Evolutionary conservation across 2,329 filamentous ascomycete genomes (phyloP).

Genomic region (Neurospora sp.): DNA sequence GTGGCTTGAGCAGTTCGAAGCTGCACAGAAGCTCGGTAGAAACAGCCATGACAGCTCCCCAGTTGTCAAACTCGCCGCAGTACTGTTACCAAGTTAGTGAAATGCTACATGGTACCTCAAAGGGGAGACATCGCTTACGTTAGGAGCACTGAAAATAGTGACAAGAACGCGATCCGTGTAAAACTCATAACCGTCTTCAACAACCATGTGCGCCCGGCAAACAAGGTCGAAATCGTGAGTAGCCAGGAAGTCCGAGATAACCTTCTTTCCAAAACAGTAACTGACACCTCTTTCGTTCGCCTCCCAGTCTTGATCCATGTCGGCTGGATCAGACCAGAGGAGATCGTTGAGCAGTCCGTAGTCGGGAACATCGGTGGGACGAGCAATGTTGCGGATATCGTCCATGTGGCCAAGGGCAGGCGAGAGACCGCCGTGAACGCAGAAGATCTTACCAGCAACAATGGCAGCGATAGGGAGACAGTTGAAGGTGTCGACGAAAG

Average conservation of each 20-base stretch:
- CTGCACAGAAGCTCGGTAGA: slow-evolving; percentile 89
- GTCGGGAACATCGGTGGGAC: slow-evolving; percentile 93
- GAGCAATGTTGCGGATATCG: slow-evolving; percentile 90
- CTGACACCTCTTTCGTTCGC: slow-evolving; percentile 94
- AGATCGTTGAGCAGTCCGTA: slow-evolving; percentile 93
- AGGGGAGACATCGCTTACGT: slow-evolving; percentile 52
- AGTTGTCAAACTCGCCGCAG: slow-evolving; percentile 98
- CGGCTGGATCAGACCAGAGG: slow-evolving; percentile 93
- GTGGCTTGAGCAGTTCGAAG: slow-evolving; percentile 90
- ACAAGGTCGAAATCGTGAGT: slow-evolving; percentile 96
- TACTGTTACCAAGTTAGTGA: slow-evolving; percentile 50
- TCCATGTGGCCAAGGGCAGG: slow-evolving; percentile 95
- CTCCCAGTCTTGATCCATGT: slow-evolving; percentile 98
- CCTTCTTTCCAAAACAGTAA: slow-evolving; percentile 97
- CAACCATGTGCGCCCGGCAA: slow-evolving; percentile 97
- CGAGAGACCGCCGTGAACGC: slow-evolving; percentile 89
- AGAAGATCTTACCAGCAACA: slow-evolving; percentile 95
- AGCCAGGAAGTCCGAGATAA: slow-evolving; percentile 91
- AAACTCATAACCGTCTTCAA: slow-evolving; percentile 98
- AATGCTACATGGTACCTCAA: neutral
- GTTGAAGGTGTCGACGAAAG: slow-evolving; percentile 94
- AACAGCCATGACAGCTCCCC: slow-evolving; percentile 98
- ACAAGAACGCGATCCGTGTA: slow-evolving; percentile 92
- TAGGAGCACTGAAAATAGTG: slow-evolving; percentile 94
- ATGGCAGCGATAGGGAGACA: slow-evolving; percentile 92